Evolutionary conservation across 1,284 basidiomycete species (phyloP), one percentile per base, ranked within the genome.

Genomic region (Puccinia coronata): DNA sequence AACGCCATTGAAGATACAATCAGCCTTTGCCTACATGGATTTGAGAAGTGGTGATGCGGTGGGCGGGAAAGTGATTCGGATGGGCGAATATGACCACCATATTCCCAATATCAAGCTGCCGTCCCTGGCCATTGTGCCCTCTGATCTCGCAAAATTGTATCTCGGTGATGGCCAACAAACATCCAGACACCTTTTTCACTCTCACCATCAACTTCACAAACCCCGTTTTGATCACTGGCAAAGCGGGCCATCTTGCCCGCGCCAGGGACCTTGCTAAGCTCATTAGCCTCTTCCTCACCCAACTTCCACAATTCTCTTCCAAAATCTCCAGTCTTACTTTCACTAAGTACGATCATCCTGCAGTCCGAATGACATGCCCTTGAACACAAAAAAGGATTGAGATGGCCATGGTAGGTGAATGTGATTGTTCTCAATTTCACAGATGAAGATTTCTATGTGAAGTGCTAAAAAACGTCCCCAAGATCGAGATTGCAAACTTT

Each of bases 331-430:
- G 74, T 47, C 41, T 81, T 12, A 81, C 79, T 5, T 81, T 81
- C 39, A 81, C 79, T 23, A 74, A 67, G 69, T 71, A 81, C 39
- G 79, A 81, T 69, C 79, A 81, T 74, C 79, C 79, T 16, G 79
- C 79, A 9, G 70, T 81, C 20, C 79, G 74, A 74, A 81, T 81
- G 79, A 74, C 79, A 8, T 74, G 70, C 47, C 12, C 28, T 41
- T 41, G 70, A n/a, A 81, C 74, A 57, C 79, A 81, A 28, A 81
- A 81, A 69, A 81, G 74, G 79, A 51, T 81, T 20, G 71, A 81
- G 51, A 49, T 74, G 41, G 79, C 79, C 36, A 61, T 74, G 28
- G 28, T 25, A 0, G 79, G 79, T 69, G 79, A 81, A 74, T 74
- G 79, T 81, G 31, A 81, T 51, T 0, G 16, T n/a, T 8, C 34